A percentile compares a stretch with the other conserved stretches of the same genome.
These are phyloP conservation scores for Sicyos baderoa DNA, from an alignment of 306 rosid genomes.

Conservation along the genomic window DNA sequence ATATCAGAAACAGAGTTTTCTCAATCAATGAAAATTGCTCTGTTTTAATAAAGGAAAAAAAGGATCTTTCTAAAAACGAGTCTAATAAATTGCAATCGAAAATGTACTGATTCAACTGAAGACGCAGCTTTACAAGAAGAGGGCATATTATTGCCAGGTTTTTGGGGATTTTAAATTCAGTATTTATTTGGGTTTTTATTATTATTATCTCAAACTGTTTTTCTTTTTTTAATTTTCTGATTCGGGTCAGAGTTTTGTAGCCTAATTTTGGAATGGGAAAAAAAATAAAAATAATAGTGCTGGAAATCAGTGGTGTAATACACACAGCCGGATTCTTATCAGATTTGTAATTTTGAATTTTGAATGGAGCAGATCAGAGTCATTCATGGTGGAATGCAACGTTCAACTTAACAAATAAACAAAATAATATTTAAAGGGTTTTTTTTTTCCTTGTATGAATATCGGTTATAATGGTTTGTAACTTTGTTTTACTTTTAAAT, in stretches of 20 bases:
- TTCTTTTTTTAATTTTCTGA: no score
- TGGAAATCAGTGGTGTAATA: not conserved
- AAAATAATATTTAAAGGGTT: not conserved
- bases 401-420: not conserved
- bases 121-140: conserved; percentile 14
- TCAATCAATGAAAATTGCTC: not conserved
- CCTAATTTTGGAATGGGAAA: not conserved
- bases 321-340: not conserved
- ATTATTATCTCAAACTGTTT: no score
- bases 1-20: not conserved
- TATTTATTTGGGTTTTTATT: conserved; percentile 9
- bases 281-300: not conserved
- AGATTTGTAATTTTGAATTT: conserved; percentile 5
- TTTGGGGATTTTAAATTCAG: conserved; percentile 28
- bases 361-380: conserved; percentile 2
- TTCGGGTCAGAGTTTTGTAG: not conserved
- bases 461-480: not conserved
- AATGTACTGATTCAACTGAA: conserved; percentile 20
- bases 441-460: no score
- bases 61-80: conserved; percentile 24
- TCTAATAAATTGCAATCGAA: conserved; percentile 27
- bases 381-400: not conserved
- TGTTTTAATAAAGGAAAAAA: conserved; percentile 20
- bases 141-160: conserved; percentile 17
- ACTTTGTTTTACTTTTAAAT: no score